A percentile compares a stretch with the other conserved stretches of the same genome.
Conservation (phyloP, 257 asterid species). For the Ligustrum vulgare region DNA sequence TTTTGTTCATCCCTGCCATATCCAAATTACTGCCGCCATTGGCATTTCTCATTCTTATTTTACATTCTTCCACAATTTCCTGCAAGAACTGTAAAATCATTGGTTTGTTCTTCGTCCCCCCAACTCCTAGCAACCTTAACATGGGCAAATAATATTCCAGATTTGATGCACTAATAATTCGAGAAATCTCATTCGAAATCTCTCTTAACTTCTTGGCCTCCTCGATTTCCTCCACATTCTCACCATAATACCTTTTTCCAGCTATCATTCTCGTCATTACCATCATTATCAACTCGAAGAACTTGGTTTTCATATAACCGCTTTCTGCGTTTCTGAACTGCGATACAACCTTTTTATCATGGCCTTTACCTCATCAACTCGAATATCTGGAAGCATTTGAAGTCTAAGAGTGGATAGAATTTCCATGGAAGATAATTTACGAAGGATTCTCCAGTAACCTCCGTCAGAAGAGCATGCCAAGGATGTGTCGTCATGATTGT, state of each 20-base stretch:
- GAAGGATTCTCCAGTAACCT: constrained; percentile 63
- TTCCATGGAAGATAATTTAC: constrained; percentile 50
- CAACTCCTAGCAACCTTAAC: constrained; percentile 40
- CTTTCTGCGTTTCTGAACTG: constrained; percentile 13
- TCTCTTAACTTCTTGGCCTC: constrained; percentile 50
- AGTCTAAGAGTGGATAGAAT: constrained; percentile 56
- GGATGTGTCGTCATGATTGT: constrained; percentile 47
- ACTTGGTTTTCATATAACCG: constrained; percentile 44
- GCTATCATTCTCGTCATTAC: constrained; percentile 58
- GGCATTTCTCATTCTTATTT: constrained; percentile 21
- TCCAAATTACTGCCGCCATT: constrained; percentile 7
- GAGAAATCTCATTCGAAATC: constrained; percentile 35
- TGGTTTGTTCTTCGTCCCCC: constrained; percentile 40
- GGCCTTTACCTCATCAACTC: constrained; percentile 50
- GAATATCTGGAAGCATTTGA: constrained; percentile 51
- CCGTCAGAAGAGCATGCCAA: constrained; percentile 56
- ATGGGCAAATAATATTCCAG: constrained; percentile 49
- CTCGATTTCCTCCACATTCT: constrained; percentile 42
- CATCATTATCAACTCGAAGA: constrained; percentile 42
- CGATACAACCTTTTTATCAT: constrained; percentile 33
- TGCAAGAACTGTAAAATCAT: constrained; percentile 50
- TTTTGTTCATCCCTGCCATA: constrained; percentile 14
- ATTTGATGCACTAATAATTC: constrained; percentile 24
- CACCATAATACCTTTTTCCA: constrained; percentile 51
- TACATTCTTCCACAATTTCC: constrained; percentile 43